Evolutionary conservation across 495 filamentous ascomycete species (phyloP).

Genomic region (Trichoderma virens): DNA sequence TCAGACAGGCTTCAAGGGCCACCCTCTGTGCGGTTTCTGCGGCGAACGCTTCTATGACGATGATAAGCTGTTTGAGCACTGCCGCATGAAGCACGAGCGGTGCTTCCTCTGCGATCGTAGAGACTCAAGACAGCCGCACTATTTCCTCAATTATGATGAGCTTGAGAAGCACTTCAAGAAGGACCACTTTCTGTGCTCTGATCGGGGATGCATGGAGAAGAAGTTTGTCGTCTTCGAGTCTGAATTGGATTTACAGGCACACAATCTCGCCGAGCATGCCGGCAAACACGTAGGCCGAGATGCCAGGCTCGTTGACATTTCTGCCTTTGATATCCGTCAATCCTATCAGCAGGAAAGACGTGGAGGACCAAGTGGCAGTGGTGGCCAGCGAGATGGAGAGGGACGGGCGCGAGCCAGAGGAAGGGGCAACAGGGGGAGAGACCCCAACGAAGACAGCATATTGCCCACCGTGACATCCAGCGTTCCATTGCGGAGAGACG

Average conservation of each 20-base stretch:
- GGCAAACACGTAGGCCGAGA: slow-evolving; percentile 75
- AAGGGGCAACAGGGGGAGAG: slow-evolving; percentile 43
- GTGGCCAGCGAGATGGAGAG: slow-evolving; percentile 33
- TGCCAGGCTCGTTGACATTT: slow-evolving; percentile 78
- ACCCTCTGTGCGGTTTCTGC: slow-evolving; percentile 93
- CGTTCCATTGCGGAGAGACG: slow-evolving; percentile 75
- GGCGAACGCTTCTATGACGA: slow-evolving; percentile 86
- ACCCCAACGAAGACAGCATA: slow-evolving; percentile 66
- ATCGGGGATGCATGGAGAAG: slow-evolving; percentile 86
- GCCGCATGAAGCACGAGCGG: slow-evolving; percentile 83
- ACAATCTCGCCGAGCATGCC: slow-evolving; percentile 30
- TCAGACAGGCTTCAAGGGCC: slow-evolving; percentile 93
- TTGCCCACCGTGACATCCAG: slow-evolving; percentile 59
- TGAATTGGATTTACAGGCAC: slow-evolving; percentile 77
- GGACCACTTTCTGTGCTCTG: slow-evolving; percentile 79
- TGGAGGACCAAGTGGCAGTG: slow-evolving; percentile 38
- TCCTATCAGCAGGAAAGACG: slow-evolving; percentile 59
- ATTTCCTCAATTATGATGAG: slow-evolving; percentile 79
- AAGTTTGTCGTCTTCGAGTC: slow-evolving; percentile 97
- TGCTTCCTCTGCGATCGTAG: slow-evolving; percentile 89
- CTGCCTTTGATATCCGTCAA: slow-evolving; percentile 68
- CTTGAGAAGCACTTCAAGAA: slow-evolving; percentile 78
- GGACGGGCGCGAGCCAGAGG: slow-evolving; percentile 43
- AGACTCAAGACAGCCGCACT: slow-evolving; percentile 63
- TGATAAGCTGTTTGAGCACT: slow-evolving; percentile 91